Conservation (phyloP, 768 basidiomycete species). For the Mycena rebaudengoi region DNA sequence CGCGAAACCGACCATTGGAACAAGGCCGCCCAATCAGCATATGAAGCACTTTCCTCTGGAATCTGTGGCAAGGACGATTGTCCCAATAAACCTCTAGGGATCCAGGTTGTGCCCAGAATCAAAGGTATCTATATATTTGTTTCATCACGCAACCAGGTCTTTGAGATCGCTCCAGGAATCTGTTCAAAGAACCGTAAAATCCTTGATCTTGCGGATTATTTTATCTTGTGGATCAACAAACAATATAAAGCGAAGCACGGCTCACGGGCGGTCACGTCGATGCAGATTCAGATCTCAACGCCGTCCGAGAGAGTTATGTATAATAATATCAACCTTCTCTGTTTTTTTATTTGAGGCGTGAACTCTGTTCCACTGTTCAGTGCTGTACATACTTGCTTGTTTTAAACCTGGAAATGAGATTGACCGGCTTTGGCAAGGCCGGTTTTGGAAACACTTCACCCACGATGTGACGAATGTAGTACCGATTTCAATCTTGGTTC, state of each 20-base stretch:
- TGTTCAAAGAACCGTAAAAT: background rate
- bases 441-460: too few relatives aligned
- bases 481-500: too few relatives aligned
- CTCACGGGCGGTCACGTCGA: slow-evolving; percentile 27
- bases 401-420: slow-evolving; percentile 10
- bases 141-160: slow-evolving; percentile 3
- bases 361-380: slow-evolving; percentile 23
- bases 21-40: slow-evolving; percentile 91
- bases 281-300: slow-evolving; percentile 19
- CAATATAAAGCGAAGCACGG: too few relatives aligned
- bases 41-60: slow-evolving; percentile 88
- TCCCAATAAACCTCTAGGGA: slow-evolving; percentile 90
- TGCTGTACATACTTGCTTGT: slow-evolving; percentile 11
- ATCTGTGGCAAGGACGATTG: slow-evolving; percentile 85
- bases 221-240: slow-evolving; percentile 20
- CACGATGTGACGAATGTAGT: too few relatives aligned
- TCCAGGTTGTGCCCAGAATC: slow-evolving; percentile 90
- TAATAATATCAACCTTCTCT: slow-evolving; percentile 29
- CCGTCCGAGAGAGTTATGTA: slow-evolving; percentile 19
- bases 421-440: too few relatives aligned
- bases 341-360: slow-evolving; percentile 20
- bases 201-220: background rate
- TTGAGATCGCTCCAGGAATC: slow-evolving; percentile 16
- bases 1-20: slow-evolving; percentile 94
- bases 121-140: slow-evolving; percentile 25